Evolutionary conservation across 2,329 filamentous ascomycete species (phyloP), one percentile per base, ranked within the genome.

Genomic region (Knoxdaviesia capensis): DNA sequence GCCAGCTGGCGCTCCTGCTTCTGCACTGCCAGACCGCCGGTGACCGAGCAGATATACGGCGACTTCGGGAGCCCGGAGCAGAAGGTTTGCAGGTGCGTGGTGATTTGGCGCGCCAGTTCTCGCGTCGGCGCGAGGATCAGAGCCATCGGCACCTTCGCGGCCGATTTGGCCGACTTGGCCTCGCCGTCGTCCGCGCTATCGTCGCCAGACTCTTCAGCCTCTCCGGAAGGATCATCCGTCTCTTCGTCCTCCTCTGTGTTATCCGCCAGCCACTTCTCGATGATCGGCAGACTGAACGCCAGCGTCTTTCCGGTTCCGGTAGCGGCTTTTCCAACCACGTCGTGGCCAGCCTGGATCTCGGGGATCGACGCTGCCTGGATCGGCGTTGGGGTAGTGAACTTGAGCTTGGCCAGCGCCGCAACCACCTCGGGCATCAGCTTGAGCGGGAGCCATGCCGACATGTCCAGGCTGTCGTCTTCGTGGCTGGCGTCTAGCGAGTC

Each of bases 251-350:
- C 46, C 42, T 62, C 58, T 28, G 53, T 52, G 9, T 55, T 56
- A 36, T 57, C 57, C 3, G 37, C 32, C 34, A 98, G 60, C 66
- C 80, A 94, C 43, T 71, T 69, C 57, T 98, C 87, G 7, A 96
- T 65, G 43, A 98, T 90, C 0, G 90, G 90, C 47, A 98, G 86
- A 1, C 80, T 85, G 57, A 94, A 98, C 0, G 90, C 88, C 38
- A 98, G 64, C 0, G 90, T 98, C 61, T 98, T 98, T 51, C 90
- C 90, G 9, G 90, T 96, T 49, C 90, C 90, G 0, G 90, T 98
- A 7, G 88, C 80, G 2, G 90, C 90, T 61, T 98, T 98, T 36
- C 90, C 90, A 48, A 98, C 81, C 10, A 96, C 80, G 58, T 98
- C 88, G 54, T 83, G 81, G 0, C 88, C 88, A 5, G 74, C 72